Evolutionary conservation across 345 rosid genomes (phyloP), one percentile per base, ranked within the genome.

Genomic region (Sapria himalayana): DNA sequence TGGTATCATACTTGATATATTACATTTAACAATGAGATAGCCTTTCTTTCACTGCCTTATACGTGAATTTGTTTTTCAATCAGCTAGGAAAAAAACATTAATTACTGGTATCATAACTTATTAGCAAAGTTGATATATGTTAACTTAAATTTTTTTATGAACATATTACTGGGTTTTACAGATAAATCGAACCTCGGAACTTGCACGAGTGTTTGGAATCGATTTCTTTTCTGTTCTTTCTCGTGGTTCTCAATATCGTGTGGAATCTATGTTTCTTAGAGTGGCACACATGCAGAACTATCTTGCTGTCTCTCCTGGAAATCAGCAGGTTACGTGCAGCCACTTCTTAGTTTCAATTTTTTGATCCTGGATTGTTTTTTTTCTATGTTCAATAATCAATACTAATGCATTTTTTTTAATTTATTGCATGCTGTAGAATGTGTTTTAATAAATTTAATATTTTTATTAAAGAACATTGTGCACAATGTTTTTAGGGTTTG

Each of bases 161-260:
- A n/a, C n/a, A n/a, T n/a, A n/a, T n/a, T n/a, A n/a, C n/a, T n/a
- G n/a, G 47, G 19, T 31, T 67, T 67, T 66, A 50, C 81, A 86
- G 97, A 70, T 86, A 56, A 86, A 81, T 59, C 81, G 93, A 51
- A 86, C 97, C 14, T 82, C 97, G 20, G 93, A 86, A 64, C 94
- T 86, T 62, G 93, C 97, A 60, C 94, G 94, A 33, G 72, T 86
- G 46, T 86, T 81, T 51, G 97, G 97, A 45, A 86, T 86, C 10
- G 97, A 86, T 37, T 86, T 86, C 65, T 86, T 86, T 64, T 86
- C 97, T 45, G 97, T 86, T 63, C 92, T 81, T 25, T 86, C 94
- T 53, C 80, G 97, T 55, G 97, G 97, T 46, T 86, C 97, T 10
- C 94, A 86, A 33, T 86, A 74, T 48, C 93, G 97, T 46, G 97